phyloP scores from a whole-genome alignment of 2,329 filamentous ascomycete genomes.

The Aspergillus sergii region DNA sequence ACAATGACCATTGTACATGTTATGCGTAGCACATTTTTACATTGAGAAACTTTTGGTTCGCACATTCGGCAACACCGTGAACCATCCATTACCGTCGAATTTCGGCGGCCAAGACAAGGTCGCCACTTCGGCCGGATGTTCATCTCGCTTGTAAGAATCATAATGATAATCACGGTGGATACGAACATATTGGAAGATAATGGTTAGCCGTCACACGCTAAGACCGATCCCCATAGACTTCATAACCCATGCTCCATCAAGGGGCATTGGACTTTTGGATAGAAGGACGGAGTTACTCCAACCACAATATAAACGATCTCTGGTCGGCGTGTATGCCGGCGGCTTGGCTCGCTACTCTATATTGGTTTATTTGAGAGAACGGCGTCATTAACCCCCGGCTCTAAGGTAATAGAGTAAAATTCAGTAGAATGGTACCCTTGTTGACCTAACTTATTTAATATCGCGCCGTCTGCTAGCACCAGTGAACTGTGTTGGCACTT shows the following conservation, averaged over 20 bases:
- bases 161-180: neutral
- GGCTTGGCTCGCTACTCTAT: neutral
- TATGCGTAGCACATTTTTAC: neutral
- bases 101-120: neutral
- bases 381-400: neutral
- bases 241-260: neutral
- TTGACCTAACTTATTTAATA: neutral
- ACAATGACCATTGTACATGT: neutral
- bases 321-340: neutral
- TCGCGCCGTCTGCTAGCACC: neutral
- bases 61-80: neutral
- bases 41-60: neutral
- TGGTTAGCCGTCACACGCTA: neutral
- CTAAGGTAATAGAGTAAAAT: neutral
- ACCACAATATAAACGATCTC: neutral
- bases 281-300: neutral
- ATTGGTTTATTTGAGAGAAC: neutral
- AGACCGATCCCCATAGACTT: neutral
- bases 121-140: neutral
- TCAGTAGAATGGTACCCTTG: neutral
- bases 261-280: neutral
- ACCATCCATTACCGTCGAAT: neutral
- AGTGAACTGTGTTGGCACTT: neutral
- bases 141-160: neutral
- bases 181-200: neutral